phyloP scores from a whole-genome alignment of 1,139 yeast genomes.

The Wickerhamiella infanticola region DNA sequence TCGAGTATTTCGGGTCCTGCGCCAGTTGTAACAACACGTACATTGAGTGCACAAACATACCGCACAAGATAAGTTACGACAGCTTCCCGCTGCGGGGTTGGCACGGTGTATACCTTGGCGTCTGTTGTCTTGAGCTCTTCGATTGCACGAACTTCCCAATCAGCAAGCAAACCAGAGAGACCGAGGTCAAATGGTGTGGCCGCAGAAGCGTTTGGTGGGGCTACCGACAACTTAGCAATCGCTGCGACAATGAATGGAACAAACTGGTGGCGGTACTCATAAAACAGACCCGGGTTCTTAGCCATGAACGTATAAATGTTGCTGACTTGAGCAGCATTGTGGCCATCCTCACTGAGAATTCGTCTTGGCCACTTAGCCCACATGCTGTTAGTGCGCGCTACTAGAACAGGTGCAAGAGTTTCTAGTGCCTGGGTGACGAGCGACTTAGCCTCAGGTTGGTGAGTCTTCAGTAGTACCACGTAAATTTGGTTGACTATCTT shows the following conservation, averaged over 20 bases:
- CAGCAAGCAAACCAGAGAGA: slow-evolving; percentile 64
- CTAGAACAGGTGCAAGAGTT: slow-evolving; percentile 76
- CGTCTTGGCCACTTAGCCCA: slow-evolving; percentile 97
- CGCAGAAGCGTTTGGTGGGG: background rate
- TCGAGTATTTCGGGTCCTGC: slow-evolving; percentile 69
- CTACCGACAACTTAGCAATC: slow-evolving; percentile 54
- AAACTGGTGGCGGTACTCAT: slow-evolving; percentile 75
- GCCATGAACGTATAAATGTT: slow-evolving; percentile 85
- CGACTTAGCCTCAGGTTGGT: slow-evolving; percentile 71
- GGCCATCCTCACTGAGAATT: slow-evolving; percentile 80
- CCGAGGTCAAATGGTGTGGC: slow-evolving; percentile 33
- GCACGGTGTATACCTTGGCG: slow-evolving; percentile 35
- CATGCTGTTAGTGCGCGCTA: slow-evolving; percentile 47
- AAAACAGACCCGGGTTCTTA: slow-evolving; percentile 72
- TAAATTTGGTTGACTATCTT: slow-evolving; percentile 84
- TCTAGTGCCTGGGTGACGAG: slow-evolving; percentile 82
- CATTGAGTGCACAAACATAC: slow-evolving; percentile 76
- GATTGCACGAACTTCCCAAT: slow-evolving; percentile 51
- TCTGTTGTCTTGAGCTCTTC: background rate
- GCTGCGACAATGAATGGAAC: slow-evolving; percentile 84
- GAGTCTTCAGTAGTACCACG: slow-evolving; percentile 73
- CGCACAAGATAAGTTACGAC: slow-evolving; percentile 83
- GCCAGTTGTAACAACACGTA: slow-evolving; percentile 70
- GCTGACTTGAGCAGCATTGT: slow-evolving; percentile 64
- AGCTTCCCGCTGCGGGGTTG: slow-evolving; percentile 73